Percentiles rank a stretch among this genome's conserved stretches.
These are phyloP conservation scores for Collariella sp. DNA, from an alignment of 495 filamentous ascomycete genomes.

Conservation along the genomic window DNA sequence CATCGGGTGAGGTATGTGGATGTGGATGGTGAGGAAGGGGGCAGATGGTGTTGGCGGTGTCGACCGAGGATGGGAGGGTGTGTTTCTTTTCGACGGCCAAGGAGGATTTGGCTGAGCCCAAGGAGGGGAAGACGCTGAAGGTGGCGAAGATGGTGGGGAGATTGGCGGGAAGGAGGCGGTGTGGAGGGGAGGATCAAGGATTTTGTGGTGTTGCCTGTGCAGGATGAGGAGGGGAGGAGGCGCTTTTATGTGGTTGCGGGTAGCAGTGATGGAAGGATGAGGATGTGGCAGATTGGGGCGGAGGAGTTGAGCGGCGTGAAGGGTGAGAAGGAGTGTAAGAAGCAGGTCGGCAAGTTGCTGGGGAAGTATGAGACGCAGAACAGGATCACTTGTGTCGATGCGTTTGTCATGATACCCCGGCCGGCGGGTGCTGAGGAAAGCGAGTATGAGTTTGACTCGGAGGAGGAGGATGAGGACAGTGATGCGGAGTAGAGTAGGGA, in stretches of 20 bases:
- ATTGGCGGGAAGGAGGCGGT: conserved; percentile 63
- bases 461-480: conserved; percentile 38
- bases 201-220: conserved; percentile 55
- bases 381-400: conserved; percentile 79
- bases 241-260: conserved; percentile 58
- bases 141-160: conserved; percentile 57
- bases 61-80: conserved; percentile 88
- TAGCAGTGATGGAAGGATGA: conserved; percentile 72
- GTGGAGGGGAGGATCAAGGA: conserved; percentile 76
- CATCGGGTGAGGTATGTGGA: conserved; percentile 69
- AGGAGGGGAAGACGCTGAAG: conserved; percentile 27
- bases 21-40: conserved; percentile 37
- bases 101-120: conserved; percentile 25
- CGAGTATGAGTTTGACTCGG: conserved; percentile 39
- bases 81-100: conserved; percentile 67
- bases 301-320: conserved; percentile 35
- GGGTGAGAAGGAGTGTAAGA: conserved; percentile 21
- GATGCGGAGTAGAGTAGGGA: conserved; percentile 36
- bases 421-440: conserved; percentile 40
- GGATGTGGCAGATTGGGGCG: conserved; percentile 57
- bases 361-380: conserved; percentile 77
- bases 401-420: conserved; percentile 71
- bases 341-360: conserved; percentile 62
- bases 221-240: conserved; percentile 31
- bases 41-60: conserved; percentile 56